Base-by-base conservation (phyloP, 148 eudicot species). In the Selenicereus undatus region DNA sequence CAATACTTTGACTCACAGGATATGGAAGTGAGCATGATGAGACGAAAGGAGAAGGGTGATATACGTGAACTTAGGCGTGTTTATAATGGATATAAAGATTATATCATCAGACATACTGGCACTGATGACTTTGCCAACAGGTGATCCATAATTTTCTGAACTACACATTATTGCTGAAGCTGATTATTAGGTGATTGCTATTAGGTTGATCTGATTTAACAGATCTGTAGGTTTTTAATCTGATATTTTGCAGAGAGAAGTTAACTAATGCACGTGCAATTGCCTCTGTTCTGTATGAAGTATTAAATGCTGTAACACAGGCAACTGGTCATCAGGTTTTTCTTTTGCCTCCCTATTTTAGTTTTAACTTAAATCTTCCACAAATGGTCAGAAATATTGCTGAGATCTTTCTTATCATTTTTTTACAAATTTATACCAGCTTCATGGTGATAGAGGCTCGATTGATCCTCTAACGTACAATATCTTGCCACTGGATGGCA, bases 51-150 rank as follows among this genome's bases (percentile, higher is more conserved):
- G 85, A 91, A 86, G 87, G 94, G 94, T 85, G 98, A 92, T 77
- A 80, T 96, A 78, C 97, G 95, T 80, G 99, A 96, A 86, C 92
- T 96, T 39, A 85, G 89, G 76, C 98, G 94, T 81, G 98, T 94
- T 82, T 91, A 86, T 83, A 89, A 83, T 13, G 84, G 84, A 72
- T 96, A 93, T 78, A 85, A 86, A 83, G 87, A 89, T 71, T 93
- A 89, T 84, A 89, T 92, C 64, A 86, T 83, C 86, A 87, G 88
- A 77, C 92, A 93, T 79, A 91, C 90, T 68, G 93, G 88, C 87
- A 89, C 88, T 51, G 85, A 85, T 84, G 87, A 87, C 85, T 86
- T 87, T 82, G 89, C 92, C 64, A 86, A 89, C 84, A 92, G 97
- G 99, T 58, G n/a, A 64, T 51, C 75, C 80, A 35, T 62, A 27